Base-by-base conservation (phyloP, 257 asterid species). In the Lycium ferocissimum region DNA sequence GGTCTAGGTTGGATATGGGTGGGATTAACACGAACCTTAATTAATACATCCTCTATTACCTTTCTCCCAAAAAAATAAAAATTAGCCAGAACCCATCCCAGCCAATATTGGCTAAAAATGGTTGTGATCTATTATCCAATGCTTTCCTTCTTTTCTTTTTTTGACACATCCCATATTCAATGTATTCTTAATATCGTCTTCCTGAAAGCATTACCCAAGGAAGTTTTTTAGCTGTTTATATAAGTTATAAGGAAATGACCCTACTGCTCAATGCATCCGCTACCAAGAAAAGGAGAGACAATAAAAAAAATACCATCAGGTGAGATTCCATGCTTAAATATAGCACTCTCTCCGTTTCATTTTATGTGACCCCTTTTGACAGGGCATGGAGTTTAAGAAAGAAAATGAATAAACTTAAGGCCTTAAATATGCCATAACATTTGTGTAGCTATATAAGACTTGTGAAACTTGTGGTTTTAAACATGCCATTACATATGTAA, bases 41-140 rank as follows among this genome's bases (percentile, higher is more conserved):
- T 43, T 72, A 72, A 71, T 72, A 6, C 58, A 72, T 72, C 80
- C 20, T 73, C 59, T 47, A 22, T 73, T 73, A 47, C 61, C 61
- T 47, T 20, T 72, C 12, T 15, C 78, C 53, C 78, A 15, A 38
- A 38, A 20, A 20, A 18, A 18, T 26, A 38, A 40, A 9, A 18
- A 33, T n/a, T 5, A 45, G 58, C 8, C 18, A 72, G n/a, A 72
- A 45, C 38, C 35, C 37, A 72, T 45, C 80, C 10, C 17, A 20
- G 40, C 61, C 61, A 47, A 20, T 75, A 22, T 47, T 26, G 61
- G 81, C 81, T 20, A n/a, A 75, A 72, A 73, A n/a, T 45, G 40
- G 59, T 11, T n/a, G 58, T 72, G 35, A 45, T 47, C 18, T n/a
- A 58, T 45, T 18, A 45, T 72, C 38, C n/a, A 45, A 72, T 73